A percentile compares a stretch with the other conserved stretches of the same genome.
Conservation (phyloP, 768 basidiomycete genomes). For the Serendipita sp. region DNA sequence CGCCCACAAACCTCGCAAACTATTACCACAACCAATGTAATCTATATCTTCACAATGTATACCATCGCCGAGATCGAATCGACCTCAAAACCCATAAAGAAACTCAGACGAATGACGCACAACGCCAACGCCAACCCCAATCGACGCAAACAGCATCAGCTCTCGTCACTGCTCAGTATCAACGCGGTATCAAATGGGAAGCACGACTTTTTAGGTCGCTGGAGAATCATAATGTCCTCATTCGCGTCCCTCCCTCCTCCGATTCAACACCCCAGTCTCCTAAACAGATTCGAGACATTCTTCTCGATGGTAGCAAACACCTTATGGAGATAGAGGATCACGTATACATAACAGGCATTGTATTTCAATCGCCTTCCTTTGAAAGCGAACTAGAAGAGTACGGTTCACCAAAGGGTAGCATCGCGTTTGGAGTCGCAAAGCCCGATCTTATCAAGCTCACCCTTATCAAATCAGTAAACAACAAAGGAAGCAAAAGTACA, state of each 20-base stretch:
- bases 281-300: neutral
- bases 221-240: conserved; percentile 25
- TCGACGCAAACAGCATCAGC: conserved; percentile 11
- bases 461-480: conserved; percentile 14
- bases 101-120: neutral
- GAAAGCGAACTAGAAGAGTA: conserved; percentile 20
- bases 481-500: too few species aligned
- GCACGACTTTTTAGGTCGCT: conserved; percentile 26
- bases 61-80: conserved; percentile 16
- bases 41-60: conserved; percentile 30
- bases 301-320: conserved; percentile 23
- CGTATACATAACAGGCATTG: conserved; percentile 31
- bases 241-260: conserved; percentile 19
- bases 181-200: conserved; percentile 34
- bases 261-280: conserved; percentile 12
- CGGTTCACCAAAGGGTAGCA: conserved; percentile 17
- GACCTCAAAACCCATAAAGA: neutral
- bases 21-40: conserved; percentile 34
- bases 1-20: conserved; percentile 27
- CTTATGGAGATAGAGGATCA: conserved; percentile 29
- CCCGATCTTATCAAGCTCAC: conserved; percentile 34
- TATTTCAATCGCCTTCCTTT: conserved; percentile 29
- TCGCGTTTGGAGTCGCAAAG: conserved; percentile 31
- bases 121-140: too few species aligned
- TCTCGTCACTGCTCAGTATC: conserved; percentile 26